Base-by-base conservation (phyloP, 208 protist species). In the Crithidia thermophila region DNA sequence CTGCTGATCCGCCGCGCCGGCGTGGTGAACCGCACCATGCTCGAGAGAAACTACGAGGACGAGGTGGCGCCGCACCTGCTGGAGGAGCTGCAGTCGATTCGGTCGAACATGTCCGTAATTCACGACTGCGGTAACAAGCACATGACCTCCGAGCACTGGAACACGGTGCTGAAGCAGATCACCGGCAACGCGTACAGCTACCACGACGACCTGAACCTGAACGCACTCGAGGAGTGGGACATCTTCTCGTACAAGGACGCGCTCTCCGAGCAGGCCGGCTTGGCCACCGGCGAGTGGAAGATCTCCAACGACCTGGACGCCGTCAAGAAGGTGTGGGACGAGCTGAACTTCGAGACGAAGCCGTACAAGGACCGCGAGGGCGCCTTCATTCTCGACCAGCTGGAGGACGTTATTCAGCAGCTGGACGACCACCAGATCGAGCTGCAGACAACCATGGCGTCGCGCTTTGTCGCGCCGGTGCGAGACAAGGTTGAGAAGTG, bases 41-140 rank as follows among this genome's bases (percentile, higher is more conserved):
- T 85, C 62, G 89, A 97, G 51, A 88, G 85, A 49, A 80, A 79
- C 18, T 94, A 93, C 74, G 82, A 90, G 37, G 94, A 98, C 62
- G 89, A 96, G 57, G 72, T 98, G 4, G 55, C 78, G 7, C 81
- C 85, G 37, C 84, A 94, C 63, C 61, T 98, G 40, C 34, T 96
- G 31, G 64, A 81, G n/a, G 89, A 92, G 60, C 60, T 97, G 53
- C 89, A 92, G 51, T 78, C 74, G 16, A 72, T 96, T 56, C 87
- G 88, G 23, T 31, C 61, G 20, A 92, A 93, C 65, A 92, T 98
- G 74, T 46, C 77, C 7, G 85, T 95, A 34, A 94, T 98, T 63
- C 87, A 97, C 59, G 90, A 97, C 67, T 96, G 93, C 65, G 90
- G 93, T 46, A 98, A 98, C 69, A 93, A 94, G 69, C 87, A 97